Conservation (phyloP, 352 stramenopile genomes). For the Globisporangium barbulae region DNA sequence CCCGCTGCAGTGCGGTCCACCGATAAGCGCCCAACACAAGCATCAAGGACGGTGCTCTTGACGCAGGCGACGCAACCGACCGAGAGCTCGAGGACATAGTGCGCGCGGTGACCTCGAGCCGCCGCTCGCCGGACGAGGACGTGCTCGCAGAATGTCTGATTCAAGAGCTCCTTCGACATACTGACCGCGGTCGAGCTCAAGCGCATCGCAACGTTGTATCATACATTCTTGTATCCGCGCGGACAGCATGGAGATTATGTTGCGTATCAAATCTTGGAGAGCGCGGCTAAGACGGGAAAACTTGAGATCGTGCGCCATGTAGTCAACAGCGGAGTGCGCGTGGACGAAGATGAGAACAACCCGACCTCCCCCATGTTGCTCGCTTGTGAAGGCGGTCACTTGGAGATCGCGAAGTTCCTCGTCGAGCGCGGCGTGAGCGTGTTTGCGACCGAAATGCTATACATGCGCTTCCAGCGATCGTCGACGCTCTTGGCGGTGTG, state of each 20-base stretch:
- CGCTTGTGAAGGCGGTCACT: neutral
- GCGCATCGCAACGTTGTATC: neutral
- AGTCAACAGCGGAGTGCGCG: neutral
- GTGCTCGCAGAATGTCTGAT: neutral
- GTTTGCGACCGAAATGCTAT: neutral
- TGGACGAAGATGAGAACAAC: neutral
- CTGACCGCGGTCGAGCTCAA: neutral
- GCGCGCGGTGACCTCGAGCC: neutral
- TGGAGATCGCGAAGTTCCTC: conserved; percentile 5
- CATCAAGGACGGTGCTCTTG: too few relatives aligned
- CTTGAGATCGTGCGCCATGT: conserved; percentile 1
- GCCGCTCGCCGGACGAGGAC: neutral
- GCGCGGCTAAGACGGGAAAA: neutral
- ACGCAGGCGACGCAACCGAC: too few relatives aligned
- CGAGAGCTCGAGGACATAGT: neutral
- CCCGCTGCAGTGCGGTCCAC: too few relatives aligned
- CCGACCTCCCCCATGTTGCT: neutral
- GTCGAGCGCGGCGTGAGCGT: neutral
- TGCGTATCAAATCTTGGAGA: neutral
- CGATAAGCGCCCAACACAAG: too few relatives aligned
- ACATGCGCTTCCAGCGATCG: neutral
- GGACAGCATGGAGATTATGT: neutral
- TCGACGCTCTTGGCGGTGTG: conserved; percentile 2
- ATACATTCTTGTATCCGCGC: neutral
- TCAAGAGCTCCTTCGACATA: neutral